Conservation (phyloP, 257 asterid species). For the Nicotiana undulata region DNA sequence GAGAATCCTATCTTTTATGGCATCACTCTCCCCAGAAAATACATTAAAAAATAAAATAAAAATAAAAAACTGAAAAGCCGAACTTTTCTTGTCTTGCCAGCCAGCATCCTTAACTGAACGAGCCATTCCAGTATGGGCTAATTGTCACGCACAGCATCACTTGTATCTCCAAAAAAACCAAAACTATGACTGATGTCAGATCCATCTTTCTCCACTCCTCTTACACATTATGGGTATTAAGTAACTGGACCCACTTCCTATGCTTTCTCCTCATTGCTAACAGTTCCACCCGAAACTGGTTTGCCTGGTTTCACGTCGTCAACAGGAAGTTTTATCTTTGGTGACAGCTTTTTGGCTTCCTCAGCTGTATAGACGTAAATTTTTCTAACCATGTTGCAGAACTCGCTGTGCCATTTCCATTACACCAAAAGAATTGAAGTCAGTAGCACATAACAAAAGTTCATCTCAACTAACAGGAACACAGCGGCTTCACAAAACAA, state of each 20-base stretch:
- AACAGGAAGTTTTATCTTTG: constrained; percentile 64
- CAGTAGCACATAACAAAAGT: not conserved
- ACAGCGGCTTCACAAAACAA: not conserved
- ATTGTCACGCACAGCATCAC: constrained; percentile 9
- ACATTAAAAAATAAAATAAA: not conserved
- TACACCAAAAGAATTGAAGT: not conserved
- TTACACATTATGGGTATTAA: constrained; percentile 16
- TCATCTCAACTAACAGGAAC: not conserved
- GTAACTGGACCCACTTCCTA: constrained; percentile 40
- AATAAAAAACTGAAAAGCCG: constrained; percentile 13
- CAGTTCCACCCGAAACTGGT: constrained; percentile 34
- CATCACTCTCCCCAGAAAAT: constrained; percentile 19
- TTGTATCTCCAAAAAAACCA: constrained; percentile 19
- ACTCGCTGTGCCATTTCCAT: constrained; percentile 48
- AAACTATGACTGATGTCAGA: constrained; percentile 23
- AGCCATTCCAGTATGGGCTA: constrained; percentile 19
- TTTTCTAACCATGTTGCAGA: constrained; percentile 90
- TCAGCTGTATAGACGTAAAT: constrained; percentile 67
- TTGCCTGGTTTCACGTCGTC: constrained; percentile 39
- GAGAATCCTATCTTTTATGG: constrained; percentile 17
- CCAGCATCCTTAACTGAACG: constrained; percentile 14
- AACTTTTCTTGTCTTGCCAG: constrained; percentile 22
- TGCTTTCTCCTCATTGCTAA: constrained; percentile 60
- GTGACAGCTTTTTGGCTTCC: constrained; percentile 82
- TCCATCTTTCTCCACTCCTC: constrained; percentile 21